phyloP scores from a whole-genome alignment of 106 monocot genomes.

The Chionographis japonica region DNA sequence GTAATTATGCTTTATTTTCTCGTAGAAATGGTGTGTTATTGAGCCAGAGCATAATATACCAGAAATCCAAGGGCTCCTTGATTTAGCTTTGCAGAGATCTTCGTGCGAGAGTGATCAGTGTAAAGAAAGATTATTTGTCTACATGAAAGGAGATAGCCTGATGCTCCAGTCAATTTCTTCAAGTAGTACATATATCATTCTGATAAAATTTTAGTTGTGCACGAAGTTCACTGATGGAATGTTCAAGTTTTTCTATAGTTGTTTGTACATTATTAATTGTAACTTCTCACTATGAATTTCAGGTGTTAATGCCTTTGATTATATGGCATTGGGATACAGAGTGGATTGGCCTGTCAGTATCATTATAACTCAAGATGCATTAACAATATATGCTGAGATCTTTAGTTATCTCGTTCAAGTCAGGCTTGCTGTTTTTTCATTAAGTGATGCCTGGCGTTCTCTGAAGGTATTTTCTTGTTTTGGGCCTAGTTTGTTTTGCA shows the following conservation, averaged over 20 bases:
- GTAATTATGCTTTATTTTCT: slow-evolving; percentile 8
- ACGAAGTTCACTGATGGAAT: not conserved
- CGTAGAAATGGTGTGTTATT: slow-evolving; percentile 60
- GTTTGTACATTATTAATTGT: not conserved
- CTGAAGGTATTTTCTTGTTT: slow-evolving; percentile 33
- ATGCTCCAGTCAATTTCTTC: slow-evolving; percentile 18
- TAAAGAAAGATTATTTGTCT: slow-evolving; percentile 67
- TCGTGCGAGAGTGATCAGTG: slow-evolving; percentile 79
- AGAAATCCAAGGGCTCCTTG: slow-evolving; percentile 73
- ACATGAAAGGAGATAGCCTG: slow-evolving; percentile 27
- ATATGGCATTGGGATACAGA: slow-evolving; percentile 66
- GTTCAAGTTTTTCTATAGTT: not conserved
- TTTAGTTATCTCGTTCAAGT: slow-evolving; percentile 79
- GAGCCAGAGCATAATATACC: slow-evolving; percentile 37
- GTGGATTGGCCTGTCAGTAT: slow-evolving; percentile 89
- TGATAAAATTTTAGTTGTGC: not conserved
- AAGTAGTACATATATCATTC: slow-evolving; percentile 26
- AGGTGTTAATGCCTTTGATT: slow-evolving; percentile 65
- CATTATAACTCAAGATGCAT: slow-evolving; percentile 57
- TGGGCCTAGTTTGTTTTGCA: not conserved
- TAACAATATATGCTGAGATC: slow-evolving; percentile 74
- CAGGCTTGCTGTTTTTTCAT: slow-evolving; percentile 56
- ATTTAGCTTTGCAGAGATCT: slow-evolving; percentile 79
- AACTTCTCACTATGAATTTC: slow-evolving; percentile 8
- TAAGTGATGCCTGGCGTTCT: slow-evolving; percentile 54